Base-by-base conservation (phyloP, 1,284 basidiomycete genomes). In the Lignosus rhinocerotis region DNA sequence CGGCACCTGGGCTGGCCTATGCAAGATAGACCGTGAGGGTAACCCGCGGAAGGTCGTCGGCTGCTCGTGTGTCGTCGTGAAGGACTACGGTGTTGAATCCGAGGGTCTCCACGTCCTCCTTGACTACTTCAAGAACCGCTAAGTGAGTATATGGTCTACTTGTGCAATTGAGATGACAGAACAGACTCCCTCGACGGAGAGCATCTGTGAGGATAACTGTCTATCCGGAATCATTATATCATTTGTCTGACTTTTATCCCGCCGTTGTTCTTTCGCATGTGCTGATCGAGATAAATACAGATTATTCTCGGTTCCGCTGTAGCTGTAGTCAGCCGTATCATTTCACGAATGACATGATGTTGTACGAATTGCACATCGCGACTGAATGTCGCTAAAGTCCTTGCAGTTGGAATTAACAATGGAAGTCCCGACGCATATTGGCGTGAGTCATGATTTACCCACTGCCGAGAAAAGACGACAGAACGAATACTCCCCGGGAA, bases 21-120 rank as follows among this genome's bases (percentile, higher is more conserved):
- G 96, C 88, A 97, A 97, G 84, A 97, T 98, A 76, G 96, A 98
- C 83, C 88, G 94, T 72, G 96, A 99, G 83, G 96, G 96, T 71
- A 98, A 98, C 83, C 92, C 96, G 58, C 86, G 96, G 75, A 98
- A 98, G 86, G 84, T 98, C 73, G 94, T 96, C 65, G 92, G 92
- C 62, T 96, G 93, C 85, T 93, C 91, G 68, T 98, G 95, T 76
- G 96, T 98, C 69, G 96, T 98, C 67, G 96, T 99, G 72, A 97
- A 94, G 84, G 94, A 98, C 76, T 99, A 96, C 76, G 96, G 96
- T 73, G 84, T 87, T 68, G 96, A 98, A 84, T 91, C 89, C 72
- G 92, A 96, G 82, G 96, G 96, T 65, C 86, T 98, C 73, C 92
- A 97, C 77, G 96, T 98, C 72, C 90, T 98, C 76, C 83, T 97